Evolutionary conservation across 345 rosid species (phyloP).

Genomic region (Dipteronia dyeriana): DNA sequence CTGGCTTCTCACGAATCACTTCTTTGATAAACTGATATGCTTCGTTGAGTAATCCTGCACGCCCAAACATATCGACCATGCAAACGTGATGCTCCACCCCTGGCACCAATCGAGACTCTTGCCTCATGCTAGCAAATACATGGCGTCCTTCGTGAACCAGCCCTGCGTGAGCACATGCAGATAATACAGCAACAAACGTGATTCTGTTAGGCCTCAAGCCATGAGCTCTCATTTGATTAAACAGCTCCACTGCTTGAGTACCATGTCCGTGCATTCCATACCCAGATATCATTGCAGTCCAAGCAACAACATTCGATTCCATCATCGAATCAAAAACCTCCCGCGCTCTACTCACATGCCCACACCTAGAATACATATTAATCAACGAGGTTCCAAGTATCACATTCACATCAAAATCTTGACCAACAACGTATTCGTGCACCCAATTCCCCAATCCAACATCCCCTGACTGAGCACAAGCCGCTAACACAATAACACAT

Average conservation of each 20-base stretch:
- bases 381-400: conserved; percentile 74
- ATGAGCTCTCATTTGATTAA: conserved; percentile 44
- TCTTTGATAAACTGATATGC: conserved; percentile 57
- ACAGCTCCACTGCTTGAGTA: conserved; percentile 53
- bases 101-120: conserved; percentile 47
- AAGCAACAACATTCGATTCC: conserved; percentile 72
- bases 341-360: conserved; percentile 54
- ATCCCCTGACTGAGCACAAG: conserved; percentile 77
- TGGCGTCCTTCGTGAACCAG: conserved; percentile 55
- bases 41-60: conserved; percentile 69
- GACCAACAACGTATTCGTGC: conserved; percentile 43
- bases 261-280: conserved; percentile 83
- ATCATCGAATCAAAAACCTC: conserved; percentile 66
- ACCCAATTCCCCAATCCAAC: conserved; percentile 65
- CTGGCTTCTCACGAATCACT: conserved; percentile 41
- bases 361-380: conserved; percentile 85
- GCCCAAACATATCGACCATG: conserved; percentile 84
- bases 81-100: conserved; percentile 80
- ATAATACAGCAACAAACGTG: conserved; percentile 74
- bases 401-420: conserved; percentile 52
- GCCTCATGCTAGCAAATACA: conserved; percentile 55
- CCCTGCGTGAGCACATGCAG: conserved; percentile 88
- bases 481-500: conserved; percentile 62
- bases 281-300: conserved; percentile 91
- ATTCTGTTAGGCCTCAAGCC: conserved; percentile 58